These are phyloP conservation scores for Amoebophrya sp. DNA, from an alignment of 169 alveolate species.

Conservation along the genomic window DNA sequence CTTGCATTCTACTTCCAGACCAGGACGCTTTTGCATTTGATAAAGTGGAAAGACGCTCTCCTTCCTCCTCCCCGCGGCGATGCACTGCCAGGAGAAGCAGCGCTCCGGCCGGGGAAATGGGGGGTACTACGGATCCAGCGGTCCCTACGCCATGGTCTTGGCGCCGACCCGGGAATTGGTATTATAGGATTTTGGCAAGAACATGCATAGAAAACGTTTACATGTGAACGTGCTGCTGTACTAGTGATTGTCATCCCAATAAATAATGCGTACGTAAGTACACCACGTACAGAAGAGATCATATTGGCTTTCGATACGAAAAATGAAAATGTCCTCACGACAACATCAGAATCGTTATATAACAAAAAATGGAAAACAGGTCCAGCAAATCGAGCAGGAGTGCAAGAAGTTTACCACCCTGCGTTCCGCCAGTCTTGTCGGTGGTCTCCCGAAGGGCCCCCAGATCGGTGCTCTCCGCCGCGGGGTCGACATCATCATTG, in stretches of 20 bases:
- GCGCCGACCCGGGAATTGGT: slow-evolving; percentile 98
- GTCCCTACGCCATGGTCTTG: slow-evolving; percentile 80
- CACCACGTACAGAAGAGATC: too few relatives aligned
- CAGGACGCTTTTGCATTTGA: too few relatives aligned
- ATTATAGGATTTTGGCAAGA: slow-evolving; percentile 34
- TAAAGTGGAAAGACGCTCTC: slow-evolving; percentile 96
- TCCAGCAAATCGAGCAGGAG: slow-evolving; percentile 86
- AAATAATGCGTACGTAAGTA: too few relatives aligned
- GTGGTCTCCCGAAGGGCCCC: slow-evolving; percentile 81
- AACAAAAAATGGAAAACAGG: slow-evolving; percentile 48
- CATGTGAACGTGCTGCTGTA: too few relatives aligned
- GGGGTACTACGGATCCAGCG: slow-evolving; percentile 3
- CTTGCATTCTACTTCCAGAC: too few relatives aligned
- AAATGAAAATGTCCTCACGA: too few relatives aligned
- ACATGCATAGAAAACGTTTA: too few relatives aligned
- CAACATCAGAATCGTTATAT: too few relatives aligned
- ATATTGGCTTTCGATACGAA: too few relatives aligned
- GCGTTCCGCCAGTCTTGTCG: slow-evolving; percentile 65
- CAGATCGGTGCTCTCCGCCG: slow-evolving; percentile 69
- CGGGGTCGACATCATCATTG: slow-evolving; percentile 90
- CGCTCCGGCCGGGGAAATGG: slow-evolving; percentile 81
- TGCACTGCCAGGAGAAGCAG: slow-evolving; percentile 83
- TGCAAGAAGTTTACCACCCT: slow-evolving; percentile 73
- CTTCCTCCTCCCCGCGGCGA: slow-evolving; percentile 85
- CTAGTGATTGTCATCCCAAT: too few relatives aligned